phyloP scores from a whole-genome alignment of 2,329 filamentous ascomycete genomes.

The Drechslerella coelobrocha region DNA sequence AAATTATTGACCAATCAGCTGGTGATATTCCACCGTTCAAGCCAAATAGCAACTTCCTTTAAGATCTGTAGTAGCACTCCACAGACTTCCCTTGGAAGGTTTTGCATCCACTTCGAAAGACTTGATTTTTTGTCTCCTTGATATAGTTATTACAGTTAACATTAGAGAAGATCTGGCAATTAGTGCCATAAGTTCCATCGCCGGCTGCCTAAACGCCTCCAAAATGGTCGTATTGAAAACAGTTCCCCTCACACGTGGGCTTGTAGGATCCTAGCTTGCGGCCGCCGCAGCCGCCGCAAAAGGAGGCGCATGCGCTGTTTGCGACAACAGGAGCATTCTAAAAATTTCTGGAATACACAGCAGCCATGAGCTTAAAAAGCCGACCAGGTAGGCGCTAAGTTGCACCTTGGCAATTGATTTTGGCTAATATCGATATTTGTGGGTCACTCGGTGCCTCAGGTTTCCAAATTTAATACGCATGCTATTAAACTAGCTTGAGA shows the following conservation, averaged over 20 bases:
- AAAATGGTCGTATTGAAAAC: constrained; percentile 17
- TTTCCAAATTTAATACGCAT: too few relatives aligned
- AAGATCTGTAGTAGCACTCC: constrained; percentile 7
- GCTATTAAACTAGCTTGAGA: too few relatives aligned
- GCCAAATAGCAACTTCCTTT: background rate
- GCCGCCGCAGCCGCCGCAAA: constrained; percentile 5
- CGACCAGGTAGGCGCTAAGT: background rate
- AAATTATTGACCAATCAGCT: too few relatives aligned
- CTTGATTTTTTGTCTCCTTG: constrained; percentile 7
- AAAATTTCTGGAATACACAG: background rate
- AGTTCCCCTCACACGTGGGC: constrained; percentile 17
- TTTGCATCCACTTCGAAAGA: background rate
- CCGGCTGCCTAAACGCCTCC: constrained; percentile 7
- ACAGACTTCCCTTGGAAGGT: constrained; percentile 1
- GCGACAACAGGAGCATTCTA: constrained; percentile 11
- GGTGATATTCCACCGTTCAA: background rate
- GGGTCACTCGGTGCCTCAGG: too few relatives aligned
- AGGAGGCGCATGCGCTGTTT: constrained; percentile 17
- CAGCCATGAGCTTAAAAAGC: background rate
- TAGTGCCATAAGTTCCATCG: constrained; percentile 27
- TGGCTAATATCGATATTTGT: background rate
- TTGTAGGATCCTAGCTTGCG: constrained; percentile 6
- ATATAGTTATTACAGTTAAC: constrained; percentile 24
- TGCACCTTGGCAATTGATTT: background rate
- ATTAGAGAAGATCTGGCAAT: constrained; percentile 29